phyloP scores from a whole-genome alignment of 371 early-diverging fungal genomes.

The Mucor sp. region DNA sequence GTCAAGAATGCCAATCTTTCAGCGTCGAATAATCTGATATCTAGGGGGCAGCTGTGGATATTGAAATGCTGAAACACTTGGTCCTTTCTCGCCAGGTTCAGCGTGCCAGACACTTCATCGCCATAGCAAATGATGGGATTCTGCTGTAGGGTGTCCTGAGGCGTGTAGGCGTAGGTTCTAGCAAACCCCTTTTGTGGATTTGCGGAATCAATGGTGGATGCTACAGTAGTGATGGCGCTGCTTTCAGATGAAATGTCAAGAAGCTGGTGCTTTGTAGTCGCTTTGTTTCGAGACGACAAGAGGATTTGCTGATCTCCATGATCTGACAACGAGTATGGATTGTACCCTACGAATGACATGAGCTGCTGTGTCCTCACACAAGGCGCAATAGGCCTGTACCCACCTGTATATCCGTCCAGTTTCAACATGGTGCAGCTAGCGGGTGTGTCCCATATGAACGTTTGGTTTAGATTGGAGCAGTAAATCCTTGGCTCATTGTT shows the following conservation, averaged over 20 bases:
- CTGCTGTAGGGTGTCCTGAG: not conserved
- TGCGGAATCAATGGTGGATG: not conserved
- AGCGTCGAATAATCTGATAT: not conserved
- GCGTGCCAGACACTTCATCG: not conserved
- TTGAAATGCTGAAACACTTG: not conserved
- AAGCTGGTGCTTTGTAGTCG: not conserved
- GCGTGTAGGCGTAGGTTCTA: not conserved
- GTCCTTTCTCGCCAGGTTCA: not conserved
- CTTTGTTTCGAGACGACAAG: not conserved
- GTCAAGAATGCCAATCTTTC: not conserved
- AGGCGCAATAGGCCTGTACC: not conserved
- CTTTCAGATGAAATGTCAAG: not conserved
- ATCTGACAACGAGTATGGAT: not conserved
- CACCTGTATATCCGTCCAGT: not conserved
- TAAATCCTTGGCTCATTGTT: not conserved
- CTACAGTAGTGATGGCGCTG: not conserved
- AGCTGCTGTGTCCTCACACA: not conserved
- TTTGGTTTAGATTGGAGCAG: not conserved
- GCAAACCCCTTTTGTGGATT: not conserved
- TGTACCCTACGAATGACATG: not conserved
- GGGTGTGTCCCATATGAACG: not conserved
- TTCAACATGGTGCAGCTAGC: not conserved
- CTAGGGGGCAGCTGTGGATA: not conserved
- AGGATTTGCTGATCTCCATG: not conserved
- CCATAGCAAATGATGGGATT: not conserved